Base-by-base conservation (phyloP, 257 asterid species). In the Capsicum baccatum region DNA sequence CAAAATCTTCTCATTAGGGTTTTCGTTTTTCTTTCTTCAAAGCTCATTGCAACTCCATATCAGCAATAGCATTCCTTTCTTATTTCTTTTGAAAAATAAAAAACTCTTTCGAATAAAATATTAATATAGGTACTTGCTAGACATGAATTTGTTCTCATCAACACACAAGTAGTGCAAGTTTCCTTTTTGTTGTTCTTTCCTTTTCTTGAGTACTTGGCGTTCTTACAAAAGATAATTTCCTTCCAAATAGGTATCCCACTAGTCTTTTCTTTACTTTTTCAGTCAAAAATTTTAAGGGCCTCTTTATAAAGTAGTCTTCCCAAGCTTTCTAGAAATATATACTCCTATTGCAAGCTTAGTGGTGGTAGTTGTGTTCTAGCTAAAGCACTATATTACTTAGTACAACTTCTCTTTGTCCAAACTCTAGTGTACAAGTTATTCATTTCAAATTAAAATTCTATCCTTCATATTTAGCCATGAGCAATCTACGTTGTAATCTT, bases 251-350 rank as follows among this genome's bases (percentile, higher is more conserved):
- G 79, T 56, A 68, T 39, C 82, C 82, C 48, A 62, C 83, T 63
- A 62, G 26, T 82, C 81, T 76, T 76, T 78, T 44, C 37, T 47
- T 63, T 44, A 11, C 78, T 79, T 84, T 79, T 42, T 42, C 86
- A 79, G 81, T 64, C 84, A 80, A 56, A 57, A 10, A 2, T 48
- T 76, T 52, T 76, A 52, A 14, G 81, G 17, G 62, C 6, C 44
- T 74, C 44, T 74, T 50, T 52, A 76, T 78, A 78, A 26, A 78
- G 81, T 47, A 64, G 84, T 67, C 60, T 67, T 81, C 63, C n/a
- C 82, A 84, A 79, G 33, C 13, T 83, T 67, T 47, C 81, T 47
- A 79, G 58, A 85, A 62, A 81, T 52, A 76, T 50, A 44, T 39
- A 13, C 14, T 14, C 19, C 12, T 8, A 8, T 59, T n/a, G 5